These are phyloP conservation scores for Nemophila menziesii DNA, from an alignment of 257 asterid species.

Conservation along the genomic window DNA sequence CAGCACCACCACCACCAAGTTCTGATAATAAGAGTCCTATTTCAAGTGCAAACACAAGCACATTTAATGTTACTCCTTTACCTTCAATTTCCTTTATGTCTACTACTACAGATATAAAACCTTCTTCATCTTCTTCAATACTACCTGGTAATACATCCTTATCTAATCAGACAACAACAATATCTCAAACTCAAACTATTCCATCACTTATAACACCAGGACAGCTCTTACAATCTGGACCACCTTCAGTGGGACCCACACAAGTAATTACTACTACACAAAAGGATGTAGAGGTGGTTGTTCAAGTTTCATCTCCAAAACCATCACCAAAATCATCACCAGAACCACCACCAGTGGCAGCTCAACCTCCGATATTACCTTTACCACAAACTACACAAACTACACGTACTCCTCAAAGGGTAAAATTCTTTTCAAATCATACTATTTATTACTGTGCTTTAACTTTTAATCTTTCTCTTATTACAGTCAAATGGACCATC, in stretches of 20 bases:
- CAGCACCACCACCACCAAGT: slow-evolving; percentile 31
- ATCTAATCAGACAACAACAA: slow-evolving; percentile 24
- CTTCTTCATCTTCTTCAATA: too few species aligned
- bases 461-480: neutral
- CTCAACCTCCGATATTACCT: slow-evolving; percentile 82
- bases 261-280: too few species aligned
- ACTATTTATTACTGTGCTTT: too few species aligned
- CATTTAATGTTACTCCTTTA: slow-evolving; percentile 29
- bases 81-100: slow-evolving; percentile 35
- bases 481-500: slow-evolving; percentile 62
- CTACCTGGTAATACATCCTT: slow-evolving; percentile 31
- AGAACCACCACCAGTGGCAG: slow-evolving; percentile 46
- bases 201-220: slow-evolving; percentile 80
- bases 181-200: slow-evolving; percentile 32
- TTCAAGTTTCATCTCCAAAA: too few species aligned
- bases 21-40: slow-evolving; percentile 52
- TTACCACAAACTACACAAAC: slow-evolving; percentile 54
- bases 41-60: slow-evolving; percentile 22
- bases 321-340: slow-evolving; percentile 33
- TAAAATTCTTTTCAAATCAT: neutral
- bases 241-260: slow-evolving; percentile 39
- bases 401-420: neutral
- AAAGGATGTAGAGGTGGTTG: slow-evolving; percentile 88
- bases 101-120: slow-evolving; percentile 27
- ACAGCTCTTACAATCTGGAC: slow-evolving; percentile 61